Percentiles rank a stretch among this genome's conserved stretches.
Conservation (phyloP, 352 stramenopile genomes). For the Phytophthora niederhauseri region DNA sequence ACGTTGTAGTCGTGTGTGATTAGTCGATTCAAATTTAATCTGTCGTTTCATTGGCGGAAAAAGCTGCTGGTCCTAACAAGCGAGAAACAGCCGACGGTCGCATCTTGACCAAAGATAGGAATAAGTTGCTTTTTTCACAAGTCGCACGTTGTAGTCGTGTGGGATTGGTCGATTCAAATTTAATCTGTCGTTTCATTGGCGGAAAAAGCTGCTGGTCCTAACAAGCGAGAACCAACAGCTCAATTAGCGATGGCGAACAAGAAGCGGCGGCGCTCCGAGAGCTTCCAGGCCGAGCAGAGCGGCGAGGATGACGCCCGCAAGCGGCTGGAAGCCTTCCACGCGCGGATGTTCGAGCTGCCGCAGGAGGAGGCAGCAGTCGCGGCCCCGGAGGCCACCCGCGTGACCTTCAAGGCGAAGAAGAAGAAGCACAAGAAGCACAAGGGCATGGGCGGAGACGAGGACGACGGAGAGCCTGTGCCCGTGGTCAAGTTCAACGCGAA, state of each 20-base stretch:
- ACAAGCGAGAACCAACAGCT: slow-evolving; percentile 14
- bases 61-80: slow-evolving; percentile 29
- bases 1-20: background rate
- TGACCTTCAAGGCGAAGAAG: slow-evolving; percentile 50
- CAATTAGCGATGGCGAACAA: slow-evolving; percentile 29
- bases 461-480: slow-evolving; percentile 41
- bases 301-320: slow-evolving; percentile 40
- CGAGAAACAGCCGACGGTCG: slow-evolving; percentile 12
- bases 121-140: slow-evolving; percentile 10
- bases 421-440: slow-evolving; percentile 36
- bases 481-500: slow-evolving; percentile 41
- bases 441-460: slow-evolving; percentile 1
- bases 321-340: slow-evolving; percentile 55
- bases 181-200: slow-evolving; percentile 29
- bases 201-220: slow-evolving; percentile 26
- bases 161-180: slow-evolving; percentile 4
- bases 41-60: slow-evolving; percentile 32
- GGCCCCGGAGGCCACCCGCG: slow-evolving; percentile 29
- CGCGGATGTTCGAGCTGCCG: slow-evolving; percentile 62
- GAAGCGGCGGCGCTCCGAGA: slow-evolving; percentile 49
- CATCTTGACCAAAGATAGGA: slow-evolving; percentile 11
- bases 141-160: background rate
- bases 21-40: background rate
- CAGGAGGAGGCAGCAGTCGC: slow-evolving; percentile 7
- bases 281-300: slow-evolving; percentile 27